These are phyloP conservation scores for Lactarius evosmus DNA, from an alignment of 768 basidiomycete genomes.

Conservation along the genomic window DNA sequence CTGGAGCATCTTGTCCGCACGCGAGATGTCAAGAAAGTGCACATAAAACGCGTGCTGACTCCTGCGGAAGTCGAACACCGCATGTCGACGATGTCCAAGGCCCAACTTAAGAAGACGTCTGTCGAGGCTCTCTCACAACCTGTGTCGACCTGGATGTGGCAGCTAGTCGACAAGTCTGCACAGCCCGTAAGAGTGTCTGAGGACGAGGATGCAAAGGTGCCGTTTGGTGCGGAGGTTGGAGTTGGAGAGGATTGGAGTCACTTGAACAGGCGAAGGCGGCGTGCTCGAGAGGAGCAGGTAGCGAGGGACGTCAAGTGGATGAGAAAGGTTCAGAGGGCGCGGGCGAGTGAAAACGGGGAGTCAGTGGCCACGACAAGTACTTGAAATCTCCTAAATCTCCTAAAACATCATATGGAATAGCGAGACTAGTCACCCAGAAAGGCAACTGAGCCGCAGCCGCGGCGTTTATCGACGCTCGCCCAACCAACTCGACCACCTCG, in stretches of 20 bases:
- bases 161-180: conserved; percentile 18
- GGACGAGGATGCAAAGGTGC: conserved; percentile 13
- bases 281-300: conserved; percentile 47
- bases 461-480: neutral
- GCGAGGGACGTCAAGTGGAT: conserved; percentile 41
- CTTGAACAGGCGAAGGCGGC: conserved; percentile 52
- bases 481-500: conserved; percentile 1
- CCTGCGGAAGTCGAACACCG: conserved; percentile 32
- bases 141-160: conserved; percentile 43
- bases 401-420: conserved; percentile 3
- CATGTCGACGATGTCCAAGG: conserved; percentile 29
- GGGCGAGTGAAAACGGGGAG: conserved; percentile 17
- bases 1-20: conserved; percentile 45
- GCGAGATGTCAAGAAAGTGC: conserved; percentile 44
- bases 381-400: conserved; percentile 6
- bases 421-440: too few species aligned
- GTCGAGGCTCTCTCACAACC: conserved; percentile 18
- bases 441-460: conserved; percentile 8
- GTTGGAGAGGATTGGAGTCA: conserved; percentile 52
- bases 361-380: neutral
- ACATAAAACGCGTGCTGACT: conserved; percentile 34
- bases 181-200: neutral
- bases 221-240: conserved; percentile 43
- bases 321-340: conserved; percentile 35
- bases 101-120: conserved; percentile 32